Evolutionary conservation across 2,329 filamentous ascomycete genomes (phyloP), one percentile per base, ranked within the genome.

Genomic region (Cercospora brassicicola): DNA sequence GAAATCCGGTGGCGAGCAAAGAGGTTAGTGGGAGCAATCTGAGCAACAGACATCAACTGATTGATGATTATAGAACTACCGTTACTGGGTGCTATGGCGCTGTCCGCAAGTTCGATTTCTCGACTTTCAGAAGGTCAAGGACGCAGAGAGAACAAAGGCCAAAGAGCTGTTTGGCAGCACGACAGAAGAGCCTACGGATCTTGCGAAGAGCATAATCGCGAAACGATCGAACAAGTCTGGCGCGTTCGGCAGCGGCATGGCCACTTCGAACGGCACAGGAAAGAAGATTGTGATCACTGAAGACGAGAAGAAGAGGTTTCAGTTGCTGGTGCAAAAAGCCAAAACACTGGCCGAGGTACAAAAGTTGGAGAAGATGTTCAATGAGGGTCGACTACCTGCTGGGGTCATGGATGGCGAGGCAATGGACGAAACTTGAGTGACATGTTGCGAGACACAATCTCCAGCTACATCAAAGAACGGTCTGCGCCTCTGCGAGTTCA

Each of bases 271-370:
- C 42, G 77, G 77, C 18, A 78, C 81, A 23, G 73, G 62, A 33
- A 74, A 78, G 4, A 73, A 73, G 61, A 63, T 78, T 55, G 75
- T 76, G 81, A 84, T 97, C 73, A 97, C 94, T 3, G 93, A 94
- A 42, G 89, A 89, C 77, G 95, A 99, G 86, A 91, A 90, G 84
- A 91, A 90, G 84, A 87, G 88, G 71, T 87, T 98, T 69, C 90
- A 96, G 81, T 90, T 93, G 76, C 86, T 94, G 82, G 96, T 99
- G 79, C 89, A 89, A 80, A 92, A 92, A 76, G 94, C 95, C 5
- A 93, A 90, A 79, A 96, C 91, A 76, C 79, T 99, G 76, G 90
- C 93, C 73, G 95, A 98, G 82, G 96, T 99, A 78, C 90, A 92
- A 66, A 86, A 88, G 73, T 80, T 99, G 77, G 95, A 99, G 84